Base-by-base conservation (phyloP, 352 stramenopile genomes). In the Phytophthora parvispora region DNA sequence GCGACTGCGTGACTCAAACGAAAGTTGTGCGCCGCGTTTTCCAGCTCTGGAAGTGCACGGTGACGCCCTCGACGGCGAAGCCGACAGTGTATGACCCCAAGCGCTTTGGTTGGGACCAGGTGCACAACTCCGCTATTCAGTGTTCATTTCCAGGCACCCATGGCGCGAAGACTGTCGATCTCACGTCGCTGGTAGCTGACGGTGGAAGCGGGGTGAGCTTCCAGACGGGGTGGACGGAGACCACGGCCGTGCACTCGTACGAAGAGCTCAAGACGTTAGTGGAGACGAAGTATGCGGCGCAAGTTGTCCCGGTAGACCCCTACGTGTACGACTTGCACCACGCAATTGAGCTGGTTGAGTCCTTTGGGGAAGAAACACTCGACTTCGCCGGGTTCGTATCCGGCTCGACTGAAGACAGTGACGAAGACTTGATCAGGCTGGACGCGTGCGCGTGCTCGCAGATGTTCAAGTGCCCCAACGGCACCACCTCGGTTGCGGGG, bases 401-500 rank as follows among this genome's bases (percentile, higher is more conserved):
- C 2, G 72, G 58, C 5, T 76, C 69, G 8, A 68, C 60, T 13
- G 52, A 81, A 16, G 51, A 56, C 7, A 67, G 51, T 5, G 65
- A 79, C 2, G 27, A 64, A 2, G 47, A 92, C 20, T 65, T 90
- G 3, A 70, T 93, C n/a, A 78, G 95, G 13, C 70, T 98, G 2
- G 96, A 99, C 65, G 89, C 97, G 18, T 99, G 97, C 66, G 86
- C 97, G 32, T 99, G 97, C 62, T 83, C 98, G 58, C 77, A 93
- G 32, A 77, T 99, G 51, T 80, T 98, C 51, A 93, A 97, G 59
- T 99, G 97, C 68, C 97, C 97, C 4, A 99, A 99, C 66, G 97
- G 93, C 45, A 99, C 97, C 4, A 87, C 69, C 2, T 92, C 85
- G 0, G 51, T 63, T 6, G 57, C 77, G 29, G 90, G 92, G 2